Evolutionary conservation across 78 protist genomes (phyloP), one percentile per base, ranked within the genome.

Genomic region (Emiliania huxleyi): DNA sequence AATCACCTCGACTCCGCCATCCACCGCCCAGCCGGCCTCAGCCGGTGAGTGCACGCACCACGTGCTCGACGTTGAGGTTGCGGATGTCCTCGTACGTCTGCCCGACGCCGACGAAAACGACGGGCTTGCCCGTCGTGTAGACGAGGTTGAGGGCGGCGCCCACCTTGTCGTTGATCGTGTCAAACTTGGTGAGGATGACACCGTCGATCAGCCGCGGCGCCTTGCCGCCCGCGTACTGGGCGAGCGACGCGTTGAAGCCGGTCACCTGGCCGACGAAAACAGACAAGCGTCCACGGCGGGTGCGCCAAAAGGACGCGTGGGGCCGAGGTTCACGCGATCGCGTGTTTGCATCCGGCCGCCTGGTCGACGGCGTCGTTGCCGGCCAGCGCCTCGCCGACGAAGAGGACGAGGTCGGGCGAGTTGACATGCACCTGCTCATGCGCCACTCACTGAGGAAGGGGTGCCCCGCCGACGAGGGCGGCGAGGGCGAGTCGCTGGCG

Each of bases 341-440:
- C n/a, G n/a, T n/a, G n/a, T n/a, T n/a, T n/a, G n/a, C n/a, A n/a
- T n/a, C n/a, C n/a, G n/a, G n/a, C n/a, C n/a, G n/a, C 91, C 95
- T 99, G 99, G 83, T 99, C 99, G 5, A 99, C 98, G 35, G 98
- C 99, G 89, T 98, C 99, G 88, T 99, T 98, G 35, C 99, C 99
- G 3, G 98, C 99, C 0, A 99, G 97, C 0, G 99, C 99, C 88
- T 99, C 99, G 2, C 99, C 99, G 0, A 99, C 99, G 40, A 99
- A 99, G n/a, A 99, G 92, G 29, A 99, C 98, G 77, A 98, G 84
- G 91, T 99, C 98, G 12, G 99, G 99, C 38, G 83, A 19, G 91
- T 97, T 97, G 44, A 77, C 1, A 21, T 43, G 75, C 6, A 83
- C n/a, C n/a, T n/a, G n/a, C n/a, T n/a, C n/a, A n/a, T n/a, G n/a